Conservation (phyloP, 257 asterid species). For the Solanum boliviense region DNA sequence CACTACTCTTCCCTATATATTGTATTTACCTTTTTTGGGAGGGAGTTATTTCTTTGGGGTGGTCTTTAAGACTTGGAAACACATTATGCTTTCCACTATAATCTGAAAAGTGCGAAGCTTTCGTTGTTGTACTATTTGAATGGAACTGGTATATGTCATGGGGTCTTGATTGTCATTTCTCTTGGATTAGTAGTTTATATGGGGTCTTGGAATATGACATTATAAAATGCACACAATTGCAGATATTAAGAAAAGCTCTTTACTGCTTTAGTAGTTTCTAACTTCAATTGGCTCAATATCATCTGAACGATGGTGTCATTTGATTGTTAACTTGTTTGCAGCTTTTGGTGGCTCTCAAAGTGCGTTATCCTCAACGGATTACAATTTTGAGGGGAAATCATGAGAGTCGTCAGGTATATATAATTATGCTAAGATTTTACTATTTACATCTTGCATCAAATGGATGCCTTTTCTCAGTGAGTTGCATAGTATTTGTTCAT, state of each 20-base stretch:
- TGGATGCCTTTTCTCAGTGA: neutral
- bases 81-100: neutral
- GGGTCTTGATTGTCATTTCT: neutral
- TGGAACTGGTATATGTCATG: neutral
- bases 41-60: neutral
- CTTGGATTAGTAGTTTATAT: neutral
- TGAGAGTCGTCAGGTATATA: constrained; percentile 62
- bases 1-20: neutral
- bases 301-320: neutral
- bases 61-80: neutral
- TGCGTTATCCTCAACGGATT: constrained; percentile 37
- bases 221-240: neutral
- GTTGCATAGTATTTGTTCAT: neutral
- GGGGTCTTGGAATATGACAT: neutral
- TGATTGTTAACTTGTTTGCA: constrained; percentile 5
- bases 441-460: neutral
- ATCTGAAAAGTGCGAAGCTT: neutral
- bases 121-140: neutral
- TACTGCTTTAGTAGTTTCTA: neutral
- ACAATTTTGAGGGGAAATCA: constrained; percentile 78
- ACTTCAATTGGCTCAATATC: neutral
- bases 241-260: neutral
- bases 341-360: constrained; percentile 45
- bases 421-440: neutral
- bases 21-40: neutral